Evolutionary conservation across 73 alveolate genomes (phyloP).

Genomic region (Paramecium primaurelia): DNA sequence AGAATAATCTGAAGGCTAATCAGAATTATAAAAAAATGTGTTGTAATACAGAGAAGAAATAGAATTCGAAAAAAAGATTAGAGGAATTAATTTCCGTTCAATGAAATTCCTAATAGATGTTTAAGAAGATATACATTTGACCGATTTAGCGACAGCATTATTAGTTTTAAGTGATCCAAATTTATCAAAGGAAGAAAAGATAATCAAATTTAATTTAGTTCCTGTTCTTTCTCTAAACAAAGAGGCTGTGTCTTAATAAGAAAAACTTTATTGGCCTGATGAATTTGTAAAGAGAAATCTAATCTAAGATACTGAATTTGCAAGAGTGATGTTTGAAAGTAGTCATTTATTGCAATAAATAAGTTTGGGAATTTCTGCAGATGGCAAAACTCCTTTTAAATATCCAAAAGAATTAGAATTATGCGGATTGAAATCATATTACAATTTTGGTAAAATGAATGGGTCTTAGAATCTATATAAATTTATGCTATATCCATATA

Average conservation of each 20-base stretch:
- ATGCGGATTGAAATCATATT: neutral
- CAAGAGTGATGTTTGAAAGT: neutral
- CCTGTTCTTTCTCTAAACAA: neutral
- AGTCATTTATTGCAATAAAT: neutral
- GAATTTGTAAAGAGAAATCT: neutral
- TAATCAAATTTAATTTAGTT: neutral
- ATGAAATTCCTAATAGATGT: neutral
- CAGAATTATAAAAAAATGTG: no score
- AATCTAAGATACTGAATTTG: neutral
- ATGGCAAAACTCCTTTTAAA: neutral
- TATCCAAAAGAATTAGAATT: neutral
- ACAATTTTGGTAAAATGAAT: neutral
- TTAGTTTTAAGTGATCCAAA: neutral
- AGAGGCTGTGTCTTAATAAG: neutral
- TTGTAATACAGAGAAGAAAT: neutral
- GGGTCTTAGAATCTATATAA: neutral
- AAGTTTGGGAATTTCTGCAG: neutral
- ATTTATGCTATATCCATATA: neutral
- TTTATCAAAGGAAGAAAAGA: neutral
- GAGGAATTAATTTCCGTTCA: neutral
- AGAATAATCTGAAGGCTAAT: neutral
- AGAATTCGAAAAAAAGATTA: neutral
- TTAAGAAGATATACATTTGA: neutral
- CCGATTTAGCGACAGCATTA: slow-evolving; percentile 13
- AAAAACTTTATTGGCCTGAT: neutral